Conservation (phyloP, 495 filamentous ascomycete genomes). For the Lindgomyces ingoldianus region DNA sequence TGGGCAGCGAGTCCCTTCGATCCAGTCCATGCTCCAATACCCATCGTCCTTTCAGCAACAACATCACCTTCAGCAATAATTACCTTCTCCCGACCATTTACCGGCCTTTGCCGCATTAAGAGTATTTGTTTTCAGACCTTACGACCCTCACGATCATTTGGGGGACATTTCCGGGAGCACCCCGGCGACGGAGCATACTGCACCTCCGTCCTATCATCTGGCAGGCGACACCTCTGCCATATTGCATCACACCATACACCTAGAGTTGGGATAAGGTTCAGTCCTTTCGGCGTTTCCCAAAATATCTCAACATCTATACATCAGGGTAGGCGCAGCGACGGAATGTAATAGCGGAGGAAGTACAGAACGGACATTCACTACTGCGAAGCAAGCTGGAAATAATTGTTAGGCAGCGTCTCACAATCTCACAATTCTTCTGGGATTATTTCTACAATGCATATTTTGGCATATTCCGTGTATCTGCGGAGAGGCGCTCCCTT, state of each 20-base stretch:
- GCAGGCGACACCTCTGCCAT: not conserved
- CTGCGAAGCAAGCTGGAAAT: not conserved
- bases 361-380: slow-evolving; percentile 20
- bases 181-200: not conserved
- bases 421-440: slow-evolving; percentile 3
- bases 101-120: not conserved
- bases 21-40: slow-evolving; percentile 33
- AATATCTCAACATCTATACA: not conserved
- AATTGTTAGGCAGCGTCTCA: not conserved
- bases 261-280: slow-evolving; percentile 29
- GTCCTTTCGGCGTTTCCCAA: slow-evolving; percentile 22
- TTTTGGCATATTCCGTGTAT: not conserved
- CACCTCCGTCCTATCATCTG: not conserved
- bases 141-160: slow-evolving; percentile 25
- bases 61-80: not conserved
- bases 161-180: not conserved
- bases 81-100: not conserved
- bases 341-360: slow-evolving; percentile 20
- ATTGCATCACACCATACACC: slow-evolving; percentile 8
- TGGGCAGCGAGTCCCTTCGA: slow-evolving; percentile 29
- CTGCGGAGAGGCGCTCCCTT: slow-evolving; percentile 1
- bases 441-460: not conserved
- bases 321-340: slow-evolving; percentile 7
- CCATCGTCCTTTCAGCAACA: slow-evolving; percentile 3
- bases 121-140: not conserved